A percentile compares a stretch with the other conserved stretches of the same genome.
Evolutionary conservation across 495 filamentous ascomycete species (phyloP).

Genomic region (Elaphomyces granulatus): DNA sequence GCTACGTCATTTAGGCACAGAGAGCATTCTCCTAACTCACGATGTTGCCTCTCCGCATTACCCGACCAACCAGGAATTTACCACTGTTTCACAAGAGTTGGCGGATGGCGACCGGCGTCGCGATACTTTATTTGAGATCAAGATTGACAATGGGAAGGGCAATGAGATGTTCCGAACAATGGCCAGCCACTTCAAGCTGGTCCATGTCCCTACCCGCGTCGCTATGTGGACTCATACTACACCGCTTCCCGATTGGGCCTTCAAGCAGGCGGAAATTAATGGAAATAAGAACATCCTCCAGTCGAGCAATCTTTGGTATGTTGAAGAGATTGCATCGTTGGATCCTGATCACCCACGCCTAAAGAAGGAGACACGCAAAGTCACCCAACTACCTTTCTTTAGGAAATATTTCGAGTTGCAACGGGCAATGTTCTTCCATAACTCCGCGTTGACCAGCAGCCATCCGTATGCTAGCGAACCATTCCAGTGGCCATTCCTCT

Average conservation of each 20-base stretch:
- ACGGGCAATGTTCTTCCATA: constrained; percentile 97
- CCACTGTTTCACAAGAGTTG: constrained; percentile 57
- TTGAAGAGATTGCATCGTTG: constrained; percentile 78
- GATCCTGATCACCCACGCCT: constrained; percentile 52
- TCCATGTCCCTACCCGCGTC: constrained; percentile 85
- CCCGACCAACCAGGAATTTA: constrained; percentile 98
- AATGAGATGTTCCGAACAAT: constrained; percentile 79
- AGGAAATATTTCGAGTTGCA: constrained; percentile 95
- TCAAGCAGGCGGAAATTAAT: constrained; percentile 96
- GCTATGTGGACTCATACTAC: constrained; percentile 98
- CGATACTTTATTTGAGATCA: constrained; percentile 87
- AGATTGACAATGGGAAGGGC: constrained; percentile 72
- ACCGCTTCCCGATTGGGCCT: constrained; percentile 89
- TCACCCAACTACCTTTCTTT: constrained; percentile 75
- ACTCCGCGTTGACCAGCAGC: constrained; percentile 91
- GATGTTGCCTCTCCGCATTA: constrained; percentile 96
- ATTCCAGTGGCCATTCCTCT: constrained; percentile 94
- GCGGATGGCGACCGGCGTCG: constrained; percentile 67
- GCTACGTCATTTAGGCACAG: constrained; percentile 75
- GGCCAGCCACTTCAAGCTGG: constrained; percentile 83
- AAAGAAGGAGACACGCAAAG: constrained; percentile 53
- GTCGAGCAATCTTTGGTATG: constrained; percentile 85
- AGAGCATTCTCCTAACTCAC: constrained; percentile 82
- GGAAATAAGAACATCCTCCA: constrained; percentile 94
- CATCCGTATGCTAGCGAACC: constrained; percentile 91